phyloP scores from a whole-genome alignment of 495 filamentous ascomycete genomes.

The Cladorrhinum samala region DNA sequence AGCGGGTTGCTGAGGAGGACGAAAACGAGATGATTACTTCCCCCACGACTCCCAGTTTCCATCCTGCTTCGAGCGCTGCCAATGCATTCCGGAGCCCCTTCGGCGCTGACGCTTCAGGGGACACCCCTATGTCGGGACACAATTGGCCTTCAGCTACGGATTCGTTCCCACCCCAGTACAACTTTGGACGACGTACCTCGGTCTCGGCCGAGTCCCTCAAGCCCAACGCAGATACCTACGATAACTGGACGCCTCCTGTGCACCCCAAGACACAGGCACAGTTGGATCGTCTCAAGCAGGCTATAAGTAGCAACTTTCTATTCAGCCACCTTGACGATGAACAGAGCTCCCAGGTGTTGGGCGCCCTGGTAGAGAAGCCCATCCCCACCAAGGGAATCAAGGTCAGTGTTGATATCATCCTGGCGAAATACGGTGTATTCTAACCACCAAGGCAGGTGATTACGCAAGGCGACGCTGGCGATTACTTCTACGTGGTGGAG shows the following conservation, averaged over 20 bases:
- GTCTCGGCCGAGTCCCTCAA: constrained; percentile 96
- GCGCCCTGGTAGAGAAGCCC: constrained; percentile 88
- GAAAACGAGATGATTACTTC: constrained; percentile 52
- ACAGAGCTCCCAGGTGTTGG: constrained; percentile 76
- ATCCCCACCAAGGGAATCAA: constrained; percentile 94
- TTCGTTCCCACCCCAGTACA: constrained; percentile 88
- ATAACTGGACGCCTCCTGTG: constrained; percentile 84
- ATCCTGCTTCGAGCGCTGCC: constrained; percentile 11
- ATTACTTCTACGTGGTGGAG: constrained; percentile 98
- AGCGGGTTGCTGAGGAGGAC: constrained; percentile 54
- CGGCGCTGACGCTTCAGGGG: constrained; percentile 40
- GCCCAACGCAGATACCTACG: constrained; percentile 70
- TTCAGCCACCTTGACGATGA: constrained; percentile 95
- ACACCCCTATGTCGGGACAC: constrained; percentile 34
- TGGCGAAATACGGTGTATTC: not conserved
- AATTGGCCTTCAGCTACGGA: constrained; percentile 46
- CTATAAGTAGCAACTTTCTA: constrained; percentile 85
- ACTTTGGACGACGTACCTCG: constrained; percentile 85
- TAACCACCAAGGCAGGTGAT: constrained; percentile 56
- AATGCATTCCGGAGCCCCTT: constrained; percentile 39
- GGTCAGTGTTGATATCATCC: constrained; percentile 25
- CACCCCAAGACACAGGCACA: constrained; percentile 81
- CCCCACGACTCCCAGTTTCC: constrained; percentile 49
- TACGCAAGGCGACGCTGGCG: constrained; percentile 88
- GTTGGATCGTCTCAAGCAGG: constrained; percentile 65